Base-by-base conservation (phyloP, 306 rosid species). In the Medicago arabica region DNA sequence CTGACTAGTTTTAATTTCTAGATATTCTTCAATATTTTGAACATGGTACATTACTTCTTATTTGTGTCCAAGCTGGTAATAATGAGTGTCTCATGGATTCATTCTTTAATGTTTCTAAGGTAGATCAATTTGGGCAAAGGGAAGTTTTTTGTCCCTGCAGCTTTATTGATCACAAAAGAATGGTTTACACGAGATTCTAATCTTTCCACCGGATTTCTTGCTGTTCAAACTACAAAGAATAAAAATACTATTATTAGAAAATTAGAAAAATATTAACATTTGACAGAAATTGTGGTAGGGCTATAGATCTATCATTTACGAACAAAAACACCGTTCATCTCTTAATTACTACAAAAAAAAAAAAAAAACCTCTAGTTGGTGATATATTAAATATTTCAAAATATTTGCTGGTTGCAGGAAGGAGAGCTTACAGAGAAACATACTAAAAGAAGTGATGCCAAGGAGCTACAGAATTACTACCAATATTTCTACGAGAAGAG, bases 381-480 rank as follows among this genome's bases (percentile, higher is more conserved):
- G 25, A 72, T 72, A 25, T 72, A 49, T 62, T 57, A 36, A 72
- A 53, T 9, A 36, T 57, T 43, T 41, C 10, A 2, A 57, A 62
- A 70, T 69, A 54, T 51, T 64, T 71, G 31, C 41, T 72, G 34
- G 55, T 78, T 87, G 84, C 88, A 95, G 99, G 98, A 95, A 82
- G 98, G 83, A 68, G 17, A 7, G 0, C 64, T 67, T 10, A 82
- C 98, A 61, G 82, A 18, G 63, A 85, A 14, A 62, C 74, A 61
- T 75, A 15, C 36, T 78, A 51, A 19, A 64, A 75, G 23, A 71
- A 69, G 54, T 58, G 99, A 92, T 80, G 14, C 89, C 51, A 83
- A 49, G 80, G 96, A 90, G 80, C 82, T 95, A 71, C 86, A 69
- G 77, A 1, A 15, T 28, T 90, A 57, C 85, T 92, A 92, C 84